A percentile compares a stretch with the other conserved stretches of the same genome.
phyloP scores from a whole-genome alignment of 352 stramenopile genomes.

The Pythium rishiriense region DNA sequence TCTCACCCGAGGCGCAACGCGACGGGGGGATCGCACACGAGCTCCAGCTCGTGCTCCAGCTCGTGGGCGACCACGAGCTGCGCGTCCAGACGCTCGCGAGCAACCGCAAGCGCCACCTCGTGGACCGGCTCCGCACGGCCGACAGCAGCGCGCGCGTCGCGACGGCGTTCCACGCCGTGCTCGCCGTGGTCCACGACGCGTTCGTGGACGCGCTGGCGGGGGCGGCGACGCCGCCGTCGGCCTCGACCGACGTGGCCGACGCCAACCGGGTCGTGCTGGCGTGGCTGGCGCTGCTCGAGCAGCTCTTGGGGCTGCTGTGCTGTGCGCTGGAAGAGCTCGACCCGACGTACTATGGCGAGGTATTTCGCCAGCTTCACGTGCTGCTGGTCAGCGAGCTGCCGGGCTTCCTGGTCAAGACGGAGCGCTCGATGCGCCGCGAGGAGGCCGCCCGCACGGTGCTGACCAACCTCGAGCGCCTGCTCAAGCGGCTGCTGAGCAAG shows the following conservation, averaged over 20 bases:
- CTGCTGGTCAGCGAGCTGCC: conserved; percentile 39
- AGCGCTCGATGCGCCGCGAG: conserved; percentile 33
- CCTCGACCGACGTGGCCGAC: neutral
- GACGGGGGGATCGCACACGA: conserved; percentile 7
- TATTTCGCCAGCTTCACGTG: conserved; percentile 32
- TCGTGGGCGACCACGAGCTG: conserved; percentile 31
- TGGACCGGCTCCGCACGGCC: conserved; percentile 28
- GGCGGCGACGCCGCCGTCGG: neutral
- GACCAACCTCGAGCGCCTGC: conserved; percentile 43
- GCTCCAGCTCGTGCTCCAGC: conserved; percentile 32
- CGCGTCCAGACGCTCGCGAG: conserved; percentile 35
- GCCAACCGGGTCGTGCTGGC: conserved; percentile 1
- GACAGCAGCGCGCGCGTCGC: conserved; percentile 39
- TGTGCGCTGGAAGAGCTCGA: conserved; percentile 45
- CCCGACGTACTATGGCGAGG: conserved; percentile 34
- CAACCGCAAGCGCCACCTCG: conserved; percentile 45
- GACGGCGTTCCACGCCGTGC: conserved; percentile 33
- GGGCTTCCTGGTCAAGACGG: conserved; percentile 42
- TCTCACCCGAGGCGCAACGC: neutral
- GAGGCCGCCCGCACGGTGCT: conserved; percentile 39
- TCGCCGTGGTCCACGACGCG: conserved; percentile 41
- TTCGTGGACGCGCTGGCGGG: conserved; percentile 34
- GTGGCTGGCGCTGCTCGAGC: conserved; percentile 46
- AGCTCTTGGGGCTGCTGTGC: conserved; percentile 41
- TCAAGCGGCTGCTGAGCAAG: conserved; percentile 42